Conservation (phyloP, 192 early-diverging fungal genomes). For the Kappamyces sp. region DNA sequence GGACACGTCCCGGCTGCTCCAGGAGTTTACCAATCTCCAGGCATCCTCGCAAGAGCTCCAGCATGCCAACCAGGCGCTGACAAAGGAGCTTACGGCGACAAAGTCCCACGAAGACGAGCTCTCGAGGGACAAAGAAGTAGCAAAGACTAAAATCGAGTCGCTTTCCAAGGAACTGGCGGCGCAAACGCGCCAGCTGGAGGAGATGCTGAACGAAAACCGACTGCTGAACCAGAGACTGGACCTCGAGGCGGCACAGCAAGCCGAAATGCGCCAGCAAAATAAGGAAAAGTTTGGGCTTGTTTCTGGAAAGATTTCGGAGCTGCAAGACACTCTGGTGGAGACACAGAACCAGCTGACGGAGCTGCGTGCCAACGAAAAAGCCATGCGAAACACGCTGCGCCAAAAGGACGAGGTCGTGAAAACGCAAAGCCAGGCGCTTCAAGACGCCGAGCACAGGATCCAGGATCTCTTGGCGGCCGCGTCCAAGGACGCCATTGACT, state of each 20-base stretch:
- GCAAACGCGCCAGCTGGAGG: constrained; percentile 1
- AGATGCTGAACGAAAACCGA: neutral
- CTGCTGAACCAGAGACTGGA: constrained; percentile 19
- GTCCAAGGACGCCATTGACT: constrained; percentile 18
- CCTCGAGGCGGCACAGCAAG: constrained; percentile 21
- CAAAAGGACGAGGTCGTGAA: constrained; percentile 32
- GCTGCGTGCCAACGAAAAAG: constrained; percentile 29
- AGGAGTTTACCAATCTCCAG: constrained; percentile 29
- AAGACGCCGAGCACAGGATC: constrained; percentile 23
- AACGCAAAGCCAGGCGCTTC: constrained; percentile 18
- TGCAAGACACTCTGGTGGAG: constrained; percentile 29
- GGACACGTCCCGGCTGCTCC: constrained; percentile 17
- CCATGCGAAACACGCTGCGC: constrained; percentile 22
- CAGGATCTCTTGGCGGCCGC: constrained; percentile 14
- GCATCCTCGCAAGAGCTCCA: constrained; percentile 27
- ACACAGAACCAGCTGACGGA: constrained; percentile 36
- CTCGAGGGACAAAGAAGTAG: neutral
- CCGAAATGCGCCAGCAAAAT: constrained; percentile 32
- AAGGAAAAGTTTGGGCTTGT: constrained; percentile 34
- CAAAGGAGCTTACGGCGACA: neutral
- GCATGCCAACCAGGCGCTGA: neutral
- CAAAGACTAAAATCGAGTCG: neutral
- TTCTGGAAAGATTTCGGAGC: constrained; percentile 36
- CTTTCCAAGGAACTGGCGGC: constrained; percentile 1
- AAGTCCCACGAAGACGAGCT: constrained; percentile 4